Percentiles rank a stretch among this genome's conserved stretches.
phyloP scores from a whole-genome alignment of 1,284 basidiomycete species.

The Ustilago tritici region DNA sequence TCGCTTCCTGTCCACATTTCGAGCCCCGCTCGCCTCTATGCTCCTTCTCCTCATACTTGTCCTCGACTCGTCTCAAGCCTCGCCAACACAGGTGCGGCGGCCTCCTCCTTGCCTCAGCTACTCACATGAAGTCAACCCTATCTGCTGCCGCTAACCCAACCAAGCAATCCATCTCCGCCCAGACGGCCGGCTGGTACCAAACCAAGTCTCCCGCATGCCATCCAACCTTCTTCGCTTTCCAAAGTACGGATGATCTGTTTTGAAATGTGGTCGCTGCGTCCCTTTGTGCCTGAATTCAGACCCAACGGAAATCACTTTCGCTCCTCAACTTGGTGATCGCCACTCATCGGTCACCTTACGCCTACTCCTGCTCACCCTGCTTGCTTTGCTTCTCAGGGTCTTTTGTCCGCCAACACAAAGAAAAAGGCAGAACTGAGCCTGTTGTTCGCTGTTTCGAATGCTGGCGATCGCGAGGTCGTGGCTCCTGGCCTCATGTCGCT shows the following conservation, averaged over 20 bases:
- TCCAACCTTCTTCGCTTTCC: background rate
- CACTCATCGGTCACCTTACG: slow-evolving; percentile 4
- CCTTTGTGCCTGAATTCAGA: background rate
- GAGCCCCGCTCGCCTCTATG: background rate
- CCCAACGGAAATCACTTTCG: background rate
- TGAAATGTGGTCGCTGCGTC: background rate
- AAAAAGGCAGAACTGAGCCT: background rate
- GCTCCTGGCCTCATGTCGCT: background rate
- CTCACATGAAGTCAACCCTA: background rate
- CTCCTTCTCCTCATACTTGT: background rate
- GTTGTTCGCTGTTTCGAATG: slow-evolving; percentile 1
- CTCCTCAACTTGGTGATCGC: background rate
- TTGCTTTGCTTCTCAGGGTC: background rate
- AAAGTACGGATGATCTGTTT: background rate
- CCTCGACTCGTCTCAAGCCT: slow-evolving; percentile 1
- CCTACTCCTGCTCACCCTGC: background rate
- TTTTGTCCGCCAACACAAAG: background rate
- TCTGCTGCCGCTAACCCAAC: background rate
- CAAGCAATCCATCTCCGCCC: background rate
- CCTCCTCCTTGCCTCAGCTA: background rate
- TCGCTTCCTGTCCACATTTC: background rate
- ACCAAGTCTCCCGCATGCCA: background rate
- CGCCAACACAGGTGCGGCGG: background rate
- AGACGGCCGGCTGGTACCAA: background rate
- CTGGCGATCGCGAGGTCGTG: slow-evolving; percentile 16